A percentile compares a stretch with the other conserved stretches of the same genome.
phyloP scores from a whole-genome alignment of 2,329 filamentous ascomycete genomes.

The Xylariaceae sp. region DNA sequence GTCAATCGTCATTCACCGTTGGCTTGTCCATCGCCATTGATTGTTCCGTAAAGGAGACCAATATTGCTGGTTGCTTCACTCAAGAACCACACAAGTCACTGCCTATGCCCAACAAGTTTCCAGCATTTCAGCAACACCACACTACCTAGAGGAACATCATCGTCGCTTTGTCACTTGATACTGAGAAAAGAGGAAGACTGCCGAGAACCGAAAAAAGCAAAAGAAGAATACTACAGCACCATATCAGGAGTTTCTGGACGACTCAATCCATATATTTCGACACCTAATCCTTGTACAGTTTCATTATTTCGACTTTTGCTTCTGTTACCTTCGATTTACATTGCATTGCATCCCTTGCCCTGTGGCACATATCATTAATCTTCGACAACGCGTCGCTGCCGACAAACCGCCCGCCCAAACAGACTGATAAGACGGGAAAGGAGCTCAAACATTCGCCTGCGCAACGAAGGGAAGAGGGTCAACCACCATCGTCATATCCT shows the following conservation, averaged over 20 bases:
- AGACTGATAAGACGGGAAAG: not conserved
- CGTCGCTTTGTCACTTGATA: conserved; percentile 8
- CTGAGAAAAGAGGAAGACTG: conserved; percentile 25
- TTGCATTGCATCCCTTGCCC: conserved; percentile 27
- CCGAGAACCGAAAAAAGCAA: conserved; percentile 39
- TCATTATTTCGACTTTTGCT: conserved; percentile 24
- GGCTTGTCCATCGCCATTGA: conserved; percentile 37
- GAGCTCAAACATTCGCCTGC: conserved; percentile 5
- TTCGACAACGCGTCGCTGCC: conserved; percentile 29
- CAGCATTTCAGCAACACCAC: conserved; percentile 29
- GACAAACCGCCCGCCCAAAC: conserved; percentile 11
- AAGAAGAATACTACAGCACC: conserved; percentile 24
- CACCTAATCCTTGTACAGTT: conserved; percentile 35
- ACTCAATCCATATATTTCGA: conserved; percentile 31
- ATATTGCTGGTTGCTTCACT: conserved; percentile 30
- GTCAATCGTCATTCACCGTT: conserved; percentile 38
- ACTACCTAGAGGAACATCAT: conserved; percentile 19
- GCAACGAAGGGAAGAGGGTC: not conserved
- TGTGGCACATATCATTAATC: conserved; percentile 38
- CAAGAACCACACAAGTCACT: conserved; percentile 24
- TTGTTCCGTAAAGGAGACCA: conserved; percentile 24
- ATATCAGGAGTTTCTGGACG: conserved; percentile 30
- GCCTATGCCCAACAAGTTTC: conserved; percentile 10
- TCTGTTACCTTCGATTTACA: conserved; percentile 33
- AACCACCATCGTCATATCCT: conserved; percentile 3